Conservation (phyloP, 2,329 filamentous ascomycete species). For the Claviceps fusiformis region DNA sequence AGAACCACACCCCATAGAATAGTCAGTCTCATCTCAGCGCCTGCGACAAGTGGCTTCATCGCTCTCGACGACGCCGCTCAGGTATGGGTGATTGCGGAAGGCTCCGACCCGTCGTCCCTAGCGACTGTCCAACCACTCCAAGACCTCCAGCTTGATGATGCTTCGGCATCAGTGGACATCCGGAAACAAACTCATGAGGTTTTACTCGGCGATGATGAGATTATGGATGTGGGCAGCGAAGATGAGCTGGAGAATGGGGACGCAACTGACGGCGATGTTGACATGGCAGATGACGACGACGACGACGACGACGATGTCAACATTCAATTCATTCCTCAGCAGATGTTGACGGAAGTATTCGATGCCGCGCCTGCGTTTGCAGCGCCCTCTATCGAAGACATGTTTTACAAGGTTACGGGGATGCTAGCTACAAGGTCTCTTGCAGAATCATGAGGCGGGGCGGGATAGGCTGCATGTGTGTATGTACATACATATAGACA, state of each 20-base stretch:
- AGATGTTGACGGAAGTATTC: conserved; percentile 57
- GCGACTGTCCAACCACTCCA: conserved; percentile 41
- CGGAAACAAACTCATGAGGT: conserved; percentile 16
- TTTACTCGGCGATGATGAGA: conserved; percentile 24
- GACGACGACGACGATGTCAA: conserved; percentile 27
- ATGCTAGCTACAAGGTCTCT: conserved; percentile 38
- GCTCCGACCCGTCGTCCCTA: conserved; percentile 38
- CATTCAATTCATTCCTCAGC: conserved; percentile 49
- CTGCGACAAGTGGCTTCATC: conserved; percentile 57
- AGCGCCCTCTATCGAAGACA: conserved; percentile 57
- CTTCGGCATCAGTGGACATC: conserved; percentile 15
- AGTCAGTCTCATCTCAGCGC: conserved; percentile 51
- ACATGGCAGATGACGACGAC: conserved; percentile 28
- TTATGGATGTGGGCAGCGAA: conserved; percentile 27
- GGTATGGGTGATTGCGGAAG: conserved; percentile 49
- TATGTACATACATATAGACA: neutral
- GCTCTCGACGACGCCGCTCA: conserved; percentile 64
- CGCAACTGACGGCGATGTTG: conserved; percentile 24
- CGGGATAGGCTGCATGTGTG: neutral
- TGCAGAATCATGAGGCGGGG: neutral
- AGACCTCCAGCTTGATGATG: conserved; percentile 35
- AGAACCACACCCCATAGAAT: conserved; percentile 44
- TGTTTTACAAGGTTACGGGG: conserved; percentile 59
- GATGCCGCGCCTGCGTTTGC: conserved; percentile 56
- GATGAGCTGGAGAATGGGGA: conserved; percentile 24